Conservation (phyloP, 169 alveolate genomes). For the Plasmodium yoelii region DNA sequence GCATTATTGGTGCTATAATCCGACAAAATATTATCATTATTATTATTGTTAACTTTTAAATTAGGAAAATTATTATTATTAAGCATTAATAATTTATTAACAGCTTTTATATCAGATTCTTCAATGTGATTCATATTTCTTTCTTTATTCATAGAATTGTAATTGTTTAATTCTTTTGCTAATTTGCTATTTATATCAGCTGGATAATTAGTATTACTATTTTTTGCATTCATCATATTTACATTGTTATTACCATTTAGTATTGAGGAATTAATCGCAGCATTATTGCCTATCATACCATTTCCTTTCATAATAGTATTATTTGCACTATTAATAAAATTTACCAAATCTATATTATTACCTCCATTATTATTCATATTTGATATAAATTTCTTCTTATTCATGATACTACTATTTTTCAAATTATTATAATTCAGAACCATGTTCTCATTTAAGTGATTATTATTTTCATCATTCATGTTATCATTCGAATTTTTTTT, state of each 20-base stretch:
- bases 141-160: constrained; percentile 3
- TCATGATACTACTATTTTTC: constrained; percentile 1
- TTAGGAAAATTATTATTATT: constrained; percentile 9
- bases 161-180: neutral
- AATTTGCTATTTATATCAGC: neutral
- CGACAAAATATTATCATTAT: neutral
- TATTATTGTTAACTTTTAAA: neutral
- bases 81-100: constrained; percentile 10
- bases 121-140: neutral
- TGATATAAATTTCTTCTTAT: neutral
- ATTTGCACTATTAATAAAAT: neutral
- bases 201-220: neutral
- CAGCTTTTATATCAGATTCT: neutral
- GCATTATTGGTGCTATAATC: neutral
- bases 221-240: constrained; percentile 1
- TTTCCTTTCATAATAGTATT: neutral
- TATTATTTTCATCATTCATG: too few species aligned
- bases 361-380: neutral
- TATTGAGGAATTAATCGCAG: neutral
- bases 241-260: neutral
- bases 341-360: neutral
- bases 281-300: neutral
- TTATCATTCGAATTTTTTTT: too few species aligned
- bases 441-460: too few species aligned
- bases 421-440: neutral